Base-by-base conservation (phyloP, 1,284 basidiomycete genomes). In the Cutaneotrichosporon sp. region DNA sequence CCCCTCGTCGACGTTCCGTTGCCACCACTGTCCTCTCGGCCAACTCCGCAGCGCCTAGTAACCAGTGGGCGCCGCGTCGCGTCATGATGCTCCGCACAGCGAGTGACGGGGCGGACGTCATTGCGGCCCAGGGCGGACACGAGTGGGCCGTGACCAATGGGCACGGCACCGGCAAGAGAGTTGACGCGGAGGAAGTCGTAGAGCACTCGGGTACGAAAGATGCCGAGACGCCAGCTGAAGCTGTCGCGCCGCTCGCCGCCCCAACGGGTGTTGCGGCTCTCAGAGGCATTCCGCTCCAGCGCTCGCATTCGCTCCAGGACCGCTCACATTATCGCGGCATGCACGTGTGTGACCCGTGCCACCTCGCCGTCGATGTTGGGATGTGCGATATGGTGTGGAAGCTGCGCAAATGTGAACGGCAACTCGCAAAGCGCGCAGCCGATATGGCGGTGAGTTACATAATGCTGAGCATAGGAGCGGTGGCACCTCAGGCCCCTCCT, bases 71-170 rank as follows among this genome's bases (percentile, higher is more conserved):
- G 10, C 41, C 16, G 16, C 27, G 42, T 17, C n/a, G n/a, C 27
- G 16, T 32, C 27, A n/a, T 14, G 16, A 19, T 70, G 65, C 32
- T 64, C 8, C 46, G 70, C 7, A 66, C 66, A 2, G 52, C 54
- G 5, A 70, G 67, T 47, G 68, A 71, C 55, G 68, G 68, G 42
- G 66, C 68, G 24, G 70, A 72, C 58, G 65, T 69, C 3, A 41
- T 55, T 1, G 38, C 67, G 1, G 62, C 63, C 26, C 62, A 66
- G 24, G 57, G 52, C 10, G 68, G 63, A 2, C 49, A 56, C 45
- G 67, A 72, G 56, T 72, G 68, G 68, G 61, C 65, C 39, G 62
- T 71, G 0, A 37, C 61, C 3, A 63, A 66, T 47, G 64, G 66
- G 2, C 67, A 65, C 46, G 68, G 70, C 3, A 67, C 67, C 22